Percentiles rank a stretch among this genome's conserved stretches.
Evolutionary conservation across 169 alveolate genomes (phyloP).

Genomic region (Cryptosporidium viatorum): DNA sequence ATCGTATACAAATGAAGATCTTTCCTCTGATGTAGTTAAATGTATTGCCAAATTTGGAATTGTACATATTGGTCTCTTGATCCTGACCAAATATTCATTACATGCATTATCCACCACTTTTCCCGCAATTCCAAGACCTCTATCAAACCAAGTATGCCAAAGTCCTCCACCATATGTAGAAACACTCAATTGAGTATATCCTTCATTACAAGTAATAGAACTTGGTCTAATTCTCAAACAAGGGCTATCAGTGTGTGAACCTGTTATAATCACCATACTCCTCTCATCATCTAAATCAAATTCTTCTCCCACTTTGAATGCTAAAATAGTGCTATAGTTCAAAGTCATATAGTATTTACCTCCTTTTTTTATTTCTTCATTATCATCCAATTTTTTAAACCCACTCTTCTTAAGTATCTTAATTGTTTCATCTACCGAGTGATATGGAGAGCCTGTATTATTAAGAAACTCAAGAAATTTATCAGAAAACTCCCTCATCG

Average conservation of each 20-base stretch:
- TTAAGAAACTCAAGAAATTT: conserved; percentile 82
- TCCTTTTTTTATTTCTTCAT: conserved; percentile 78
- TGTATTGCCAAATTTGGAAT: conserved; percentile 96
- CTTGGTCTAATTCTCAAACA: conserved; percentile 93
- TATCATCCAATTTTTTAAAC: conserved; percentile 78
- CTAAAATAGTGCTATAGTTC: conserved; percentile 89
- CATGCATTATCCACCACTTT: conserved; percentile 89
- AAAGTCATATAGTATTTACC: conserved; percentile 89
- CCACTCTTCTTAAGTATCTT: conserved; percentile 67
- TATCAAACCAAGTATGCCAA: conserved; percentile 98
- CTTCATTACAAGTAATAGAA: conserved; percentile 85
- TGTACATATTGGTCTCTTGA: conserved; percentile 89
- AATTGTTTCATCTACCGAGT: conserved; percentile 80
- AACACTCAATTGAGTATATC: conserved; percentile 88
- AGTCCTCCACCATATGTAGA: conserved; percentile 96
- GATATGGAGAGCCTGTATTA: conserved; percentile 86
- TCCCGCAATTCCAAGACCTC: conserved; percentile 96
- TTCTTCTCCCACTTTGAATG: conserved; percentile 90
- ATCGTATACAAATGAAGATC: conserved; percentile 83
- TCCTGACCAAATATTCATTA: conserved; percentile 88
- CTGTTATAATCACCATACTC: conserved; percentile 65
- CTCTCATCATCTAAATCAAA: conserved; percentile 77
- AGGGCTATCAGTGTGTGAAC: conserved; percentile 96
- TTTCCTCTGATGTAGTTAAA: conserved; percentile 88
- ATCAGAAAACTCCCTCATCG: conserved; percentile 42